phyloP scores from a whole-genome alignment of 1,284 basidiomycete genomes.

The Phellopilus nigrolimitatus region DNA sequence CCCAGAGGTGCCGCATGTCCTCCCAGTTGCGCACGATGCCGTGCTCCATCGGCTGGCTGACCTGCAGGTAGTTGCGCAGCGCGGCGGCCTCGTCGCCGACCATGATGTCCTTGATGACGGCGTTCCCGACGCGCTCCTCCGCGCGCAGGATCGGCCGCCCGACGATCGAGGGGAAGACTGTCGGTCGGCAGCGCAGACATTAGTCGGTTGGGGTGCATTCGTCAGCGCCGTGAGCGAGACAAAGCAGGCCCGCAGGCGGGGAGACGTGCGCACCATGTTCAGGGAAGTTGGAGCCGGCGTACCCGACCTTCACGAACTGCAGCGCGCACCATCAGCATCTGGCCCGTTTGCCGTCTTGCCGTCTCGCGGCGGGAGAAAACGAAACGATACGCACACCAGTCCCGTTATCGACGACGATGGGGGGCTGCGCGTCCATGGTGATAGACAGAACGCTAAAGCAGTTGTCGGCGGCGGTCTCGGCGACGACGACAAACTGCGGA shows the following conservation, averaged over 20 bases:
- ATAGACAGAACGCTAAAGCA: not conserved
- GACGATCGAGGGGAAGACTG: slow-evolving; percentile 95
- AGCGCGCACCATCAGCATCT: not conserved
- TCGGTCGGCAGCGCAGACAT: not conserved
- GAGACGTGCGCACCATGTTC: slow-evolving; percentile 71
- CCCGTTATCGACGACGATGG: slow-evolving; percentile 95
- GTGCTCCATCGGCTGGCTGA: slow-evolving; percentile 99
- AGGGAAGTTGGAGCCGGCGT: slow-evolving; percentile 97
- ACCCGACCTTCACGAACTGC: slow-evolving; percentile 97
- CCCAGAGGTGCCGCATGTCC: slow-evolving; percentile 98
- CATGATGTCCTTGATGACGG: slow-evolving; percentile 95
- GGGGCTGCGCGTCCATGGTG: slow-evolving; percentile 60
- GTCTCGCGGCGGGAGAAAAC: too few relatives aligned
- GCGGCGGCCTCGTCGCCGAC: slow-evolving; percentile 93
- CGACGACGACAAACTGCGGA: not conserved
- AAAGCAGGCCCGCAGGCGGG: not conserved
- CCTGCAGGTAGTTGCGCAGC: slow-evolving; percentile 92
- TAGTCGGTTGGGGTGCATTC: not conserved
- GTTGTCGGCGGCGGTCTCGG: not conserved
- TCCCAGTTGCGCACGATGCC: slow-evolving; percentile 99
- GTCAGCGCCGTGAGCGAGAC: not conserved
- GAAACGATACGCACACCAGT: slow-evolving; percentile 75
- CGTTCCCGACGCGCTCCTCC: slow-evolving; percentile 86
- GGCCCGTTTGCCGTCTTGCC: too few relatives aligned
- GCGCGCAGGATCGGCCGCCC: slow-evolving; percentile 96